Conservation (phyloP, 177 flowering plant species). For the Telopea speciosissima region DNA sequence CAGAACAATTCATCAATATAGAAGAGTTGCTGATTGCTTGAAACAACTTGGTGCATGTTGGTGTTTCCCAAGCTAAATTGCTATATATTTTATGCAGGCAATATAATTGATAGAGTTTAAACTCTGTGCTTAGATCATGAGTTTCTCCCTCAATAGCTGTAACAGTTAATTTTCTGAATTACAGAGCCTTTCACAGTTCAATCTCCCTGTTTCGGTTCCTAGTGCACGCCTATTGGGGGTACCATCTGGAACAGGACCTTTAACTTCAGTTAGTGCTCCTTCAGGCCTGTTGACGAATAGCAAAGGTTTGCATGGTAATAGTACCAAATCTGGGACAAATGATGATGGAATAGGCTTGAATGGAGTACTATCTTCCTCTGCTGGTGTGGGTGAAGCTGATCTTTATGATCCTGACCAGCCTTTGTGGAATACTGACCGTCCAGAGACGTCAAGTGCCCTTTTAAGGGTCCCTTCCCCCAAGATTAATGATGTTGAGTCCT, state of each 20-base stretch:
- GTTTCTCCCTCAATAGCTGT: neutral
- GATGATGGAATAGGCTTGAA: constrained; percentile 42
- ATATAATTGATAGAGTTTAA: neutral
- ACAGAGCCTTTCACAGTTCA: constrained; percentile 96
- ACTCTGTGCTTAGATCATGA: neutral
- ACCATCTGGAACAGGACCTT: constrained; percentile 44
- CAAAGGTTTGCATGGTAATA: constrained; percentile 39
- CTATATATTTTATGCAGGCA: neutral
- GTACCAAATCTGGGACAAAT: constrained; percentile 33
- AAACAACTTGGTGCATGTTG: neutral
- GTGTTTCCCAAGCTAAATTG: neutral
- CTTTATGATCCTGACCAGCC: constrained; percentile 98
- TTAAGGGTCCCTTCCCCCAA: constrained; percentile 39
- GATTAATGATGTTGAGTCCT: constrained; percentile 37
- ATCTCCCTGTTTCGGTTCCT: constrained; percentile 85
- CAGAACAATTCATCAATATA: neutral
- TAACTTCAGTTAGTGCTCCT: constrained; percentile 39
- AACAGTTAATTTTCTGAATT: constrained; percentile 17
- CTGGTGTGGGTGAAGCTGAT: constrained; percentile 53
- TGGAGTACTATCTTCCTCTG: constrained; percentile 32
- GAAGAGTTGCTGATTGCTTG: neutral
- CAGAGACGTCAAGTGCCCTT: constrained; percentile 50
- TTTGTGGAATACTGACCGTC: constrained; percentile 61
- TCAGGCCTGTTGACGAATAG: constrained; percentile 33
- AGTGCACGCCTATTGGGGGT: constrained; percentile 46